These are phyloP conservation scores for Daldinia bambusicola DNA, from an alignment of 495 filamentous ascomycete genomes.

Conservation along the genomic window DNA sequence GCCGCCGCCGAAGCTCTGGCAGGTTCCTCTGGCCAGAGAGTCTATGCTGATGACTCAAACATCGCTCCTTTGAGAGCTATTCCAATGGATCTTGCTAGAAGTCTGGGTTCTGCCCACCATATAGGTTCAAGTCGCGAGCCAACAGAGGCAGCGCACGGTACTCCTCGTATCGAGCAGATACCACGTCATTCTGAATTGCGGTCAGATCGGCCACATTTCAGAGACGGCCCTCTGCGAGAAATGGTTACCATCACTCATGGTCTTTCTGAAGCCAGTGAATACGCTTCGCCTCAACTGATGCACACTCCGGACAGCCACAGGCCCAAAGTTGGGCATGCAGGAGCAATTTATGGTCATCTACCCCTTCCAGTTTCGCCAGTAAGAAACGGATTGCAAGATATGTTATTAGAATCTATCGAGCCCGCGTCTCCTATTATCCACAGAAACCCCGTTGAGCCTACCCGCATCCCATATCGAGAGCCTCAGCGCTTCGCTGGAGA, in stretches of 20 bases:
- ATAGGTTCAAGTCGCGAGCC: conserved; percentile 38
- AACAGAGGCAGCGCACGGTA: conserved; percentile 27
- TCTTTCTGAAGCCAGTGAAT: conserved; percentile 11
- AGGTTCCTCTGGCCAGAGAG: conserved; percentile 26
- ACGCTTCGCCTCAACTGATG: conserved; percentile 28
- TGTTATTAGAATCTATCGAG: conserved; percentile 48
- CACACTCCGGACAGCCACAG: conserved; percentile 33
- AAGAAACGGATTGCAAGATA: conserved; percentile 44
- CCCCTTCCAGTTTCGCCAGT: conserved; percentile 35
- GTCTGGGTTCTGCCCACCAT: conserved; percentile 36
- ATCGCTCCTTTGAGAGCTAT: conserved; percentile 26
- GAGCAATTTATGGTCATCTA: conserved; percentile 20
- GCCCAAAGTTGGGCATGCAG: conserved; percentile 49
- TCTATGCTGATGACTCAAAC: conserved; percentile 24
- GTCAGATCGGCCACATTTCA: conserved; percentile 25
- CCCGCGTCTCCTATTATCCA: conserved; percentile 38
- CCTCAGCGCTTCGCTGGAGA: conserved; percentile 34
- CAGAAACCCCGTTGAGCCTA: conserved; percentile 17
- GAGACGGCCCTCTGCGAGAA: conserved; percentile 17
- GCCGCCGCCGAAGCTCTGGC: conserved; percentile 49
- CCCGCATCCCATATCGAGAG: conserved; percentile 29
- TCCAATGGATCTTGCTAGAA: conserved; percentile 36
- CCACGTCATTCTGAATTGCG: conserved; percentile 28
- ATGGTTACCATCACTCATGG: conserved; percentile 13
- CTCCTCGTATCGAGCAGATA: conserved; percentile 30